These are phyloP conservation scores for Hortaea sp. DNA, from an alignment of 2,329 filamentous ascomycete genomes.

Conservation along the genomic window DNA sequence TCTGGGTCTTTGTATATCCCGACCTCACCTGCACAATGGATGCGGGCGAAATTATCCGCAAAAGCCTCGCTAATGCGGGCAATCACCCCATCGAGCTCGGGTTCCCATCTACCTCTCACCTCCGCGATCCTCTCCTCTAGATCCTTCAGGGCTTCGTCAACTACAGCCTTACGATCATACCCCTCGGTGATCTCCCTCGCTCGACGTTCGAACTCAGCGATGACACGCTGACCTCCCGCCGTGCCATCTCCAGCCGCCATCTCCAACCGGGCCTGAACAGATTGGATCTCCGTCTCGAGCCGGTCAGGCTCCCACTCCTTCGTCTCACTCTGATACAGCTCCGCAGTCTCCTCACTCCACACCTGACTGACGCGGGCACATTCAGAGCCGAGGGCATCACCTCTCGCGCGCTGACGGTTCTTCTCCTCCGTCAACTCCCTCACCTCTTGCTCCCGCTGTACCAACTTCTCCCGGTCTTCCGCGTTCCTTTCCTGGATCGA, in stretches of 20 bases:
- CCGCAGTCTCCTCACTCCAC: conserved; percentile 13
- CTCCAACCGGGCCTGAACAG: conserved; percentile 65
- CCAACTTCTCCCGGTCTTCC: conserved; percentile 46
- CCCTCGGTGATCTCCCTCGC: conserved; percentile 54
- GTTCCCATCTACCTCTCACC: conserved; percentile 70
- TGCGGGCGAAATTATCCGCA: conserved; percentile 84
- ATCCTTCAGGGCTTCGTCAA: conserved; percentile 33
- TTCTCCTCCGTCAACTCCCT: conserved; percentile 21
- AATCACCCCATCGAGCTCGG: conserved; percentile 66
- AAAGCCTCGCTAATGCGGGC: conserved; percentile 81
- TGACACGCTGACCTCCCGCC: conserved; percentile 57
- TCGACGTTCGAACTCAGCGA: conserved; percentile 68
- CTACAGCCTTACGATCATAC: conserved; percentile 46
- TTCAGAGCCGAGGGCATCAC: conserved; percentile 9
- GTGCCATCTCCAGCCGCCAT: conserved; percentile 48
- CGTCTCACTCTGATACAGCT: conserved; percentile 21
- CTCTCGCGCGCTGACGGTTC: conserved; percentile 3
- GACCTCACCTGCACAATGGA: conserved; percentile 89
- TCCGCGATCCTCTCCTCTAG: conserved; percentile 51
- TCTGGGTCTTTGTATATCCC: conserved; percentile 72
- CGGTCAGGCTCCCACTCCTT: conserved; percentile 42
- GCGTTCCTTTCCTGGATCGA: conserved; percentile 57
- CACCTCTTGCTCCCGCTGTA: conserved; percentile 36
- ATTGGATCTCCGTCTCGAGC: conserved; percentile 62
- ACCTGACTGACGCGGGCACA: conserved; percentile 12